Conservation (phyloP, 331 rosid genomes). For the Malus hybrid region DNA sequence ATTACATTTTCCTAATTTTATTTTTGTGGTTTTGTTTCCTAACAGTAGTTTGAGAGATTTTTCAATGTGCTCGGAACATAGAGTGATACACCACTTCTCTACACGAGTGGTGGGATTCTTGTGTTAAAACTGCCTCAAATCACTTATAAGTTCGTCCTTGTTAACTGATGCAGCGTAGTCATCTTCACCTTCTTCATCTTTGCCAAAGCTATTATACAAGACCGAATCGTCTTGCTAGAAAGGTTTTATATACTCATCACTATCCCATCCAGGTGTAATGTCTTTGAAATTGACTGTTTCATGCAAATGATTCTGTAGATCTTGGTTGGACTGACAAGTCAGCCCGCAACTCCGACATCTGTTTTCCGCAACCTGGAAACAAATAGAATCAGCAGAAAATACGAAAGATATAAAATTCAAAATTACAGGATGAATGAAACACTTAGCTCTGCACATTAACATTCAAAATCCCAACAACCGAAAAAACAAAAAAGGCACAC, state of each 20-base stretch:
- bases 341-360: conserved; percentile 82
- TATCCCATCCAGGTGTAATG: conserved; percentile 47
- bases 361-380: conserved; percentile 54
- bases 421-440: neutral
- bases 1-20: too few species aligned
- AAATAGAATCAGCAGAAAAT: neutral
- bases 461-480: neutral
- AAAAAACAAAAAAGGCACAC: neutral
- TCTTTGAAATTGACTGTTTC: conserved; percentile 30
- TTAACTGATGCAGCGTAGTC: conserved; percentile 25
- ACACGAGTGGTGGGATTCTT: too few species aligned
- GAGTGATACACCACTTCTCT: too few species aligned
- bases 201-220: conserved; percentile 59
- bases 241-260: conserved; percentile 63
- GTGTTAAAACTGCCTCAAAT: conserved; percentile 22
- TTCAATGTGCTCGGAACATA: too few species aligned
- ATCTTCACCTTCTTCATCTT: conserved; percentile 62
- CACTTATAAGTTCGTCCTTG: conserved; percentile 40
- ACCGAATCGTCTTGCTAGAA: conserved; percentile 66
- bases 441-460: neutral
- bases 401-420: neutral
- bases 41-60: too few species aligned
- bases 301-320: conserved; percentile 66
- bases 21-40: too few species aligned
- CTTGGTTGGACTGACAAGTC: conserved; percentile 37